phyloP scores from a whole-genome alignment of 169 alveolate species.

The Cryptosporidium bovis region DNA sequence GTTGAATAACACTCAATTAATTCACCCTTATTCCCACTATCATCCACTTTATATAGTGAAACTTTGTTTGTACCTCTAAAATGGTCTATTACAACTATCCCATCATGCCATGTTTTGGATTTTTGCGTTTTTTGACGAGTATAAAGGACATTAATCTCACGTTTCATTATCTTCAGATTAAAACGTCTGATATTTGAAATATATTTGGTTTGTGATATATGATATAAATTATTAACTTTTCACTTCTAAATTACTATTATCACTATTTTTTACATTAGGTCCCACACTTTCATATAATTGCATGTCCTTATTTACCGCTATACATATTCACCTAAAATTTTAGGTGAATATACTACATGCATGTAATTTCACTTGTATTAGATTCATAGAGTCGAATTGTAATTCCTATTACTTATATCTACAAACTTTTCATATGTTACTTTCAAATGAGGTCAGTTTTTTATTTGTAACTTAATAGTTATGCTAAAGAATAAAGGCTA shows the following conservation, averaged over 20 bases:
- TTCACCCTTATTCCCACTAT: conserved; percentile 11
- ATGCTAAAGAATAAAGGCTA: too few relatives aligned
- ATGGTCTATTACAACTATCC: conserved; percentile 26
- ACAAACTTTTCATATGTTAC: too few relatives aligned
- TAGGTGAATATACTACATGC: too few relatives aligned
- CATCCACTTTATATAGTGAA: conserved; percentile 40
- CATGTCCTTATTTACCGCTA: too few relatives aligned
- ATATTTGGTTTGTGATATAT: background rate
- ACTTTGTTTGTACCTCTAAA: conserved; percentile 23
- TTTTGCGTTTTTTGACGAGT: conserved; percentile 73
- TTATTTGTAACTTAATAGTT: too few relatives aligned
- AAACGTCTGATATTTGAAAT: background rate
- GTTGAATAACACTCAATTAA: conserved; percentile 44
- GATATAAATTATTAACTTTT: background rate
- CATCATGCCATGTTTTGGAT: conserved; percentile 70
- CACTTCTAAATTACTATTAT: background rate
- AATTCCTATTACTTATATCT: too few relatives aligned
- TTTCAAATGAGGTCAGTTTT: too few relatives aligned
- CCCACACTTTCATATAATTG: too few relatives aligned
- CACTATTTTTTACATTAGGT: background rate
- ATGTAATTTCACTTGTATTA: too few relatives aligned
- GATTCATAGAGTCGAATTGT: too few relatives aligned
- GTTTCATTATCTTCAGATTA: background rate
- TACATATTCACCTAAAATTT: too few relatives aligned
- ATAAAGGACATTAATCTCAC: conserved; percentile 35